Base-by-base conservation (phyloP, 2,329 filamentous ascomycete species). In the Neurospora crassa region DNA sequence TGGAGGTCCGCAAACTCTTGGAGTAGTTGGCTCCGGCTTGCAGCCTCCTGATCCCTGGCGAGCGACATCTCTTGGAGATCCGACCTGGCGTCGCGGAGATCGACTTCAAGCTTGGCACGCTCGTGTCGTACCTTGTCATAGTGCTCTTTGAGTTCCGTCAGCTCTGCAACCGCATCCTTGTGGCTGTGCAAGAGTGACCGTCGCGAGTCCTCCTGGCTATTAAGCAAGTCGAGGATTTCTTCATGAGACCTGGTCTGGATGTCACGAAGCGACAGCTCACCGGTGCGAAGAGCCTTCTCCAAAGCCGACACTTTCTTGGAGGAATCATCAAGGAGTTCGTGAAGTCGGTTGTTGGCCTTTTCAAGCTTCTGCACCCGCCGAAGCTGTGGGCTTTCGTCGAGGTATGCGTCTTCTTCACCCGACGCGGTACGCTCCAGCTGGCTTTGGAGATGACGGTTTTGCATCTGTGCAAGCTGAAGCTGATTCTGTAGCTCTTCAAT, bases 271-370 rank as follows among this genome's bases (percentile, higher is more conserved):
- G 93, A 96, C 5, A 98, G 84, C 79, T 97, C 92, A 14, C 94
- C 96, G 43, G 91, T 92, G 71, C 91, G 92, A 71, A 98, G 91
- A 72, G 90, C 94, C 79, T 92, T 92, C 81, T 98, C 96, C 29
- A 98, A 83, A 0, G 91, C 88, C 7, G 95, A 97, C 2, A 97
- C 91, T 82, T 97, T 97, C 84, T 93, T 95, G 20, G 91, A 86
- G 2, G 95, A 97, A 79, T 97, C 94, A 80, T 98, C 95, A 5
- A 98, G 90, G 88, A 97, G 93, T 74, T 97, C 93, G 78, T 98
- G 95, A 16, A 98, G 86, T 71, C 94, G 90, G 79, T 88, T 94
- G 81, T 98, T 98, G 78, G 92, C 95, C 76, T 93, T 90, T 81
- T 98, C 95, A 5, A 98, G 87, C 82, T 97, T 95, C 78, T 97